These are phyloP conservation scores for Epichloe aotearoae DNA, from an alignment of 2,329 filamentous ascomycete genomes.

Conservation along the genomic window DNA sequence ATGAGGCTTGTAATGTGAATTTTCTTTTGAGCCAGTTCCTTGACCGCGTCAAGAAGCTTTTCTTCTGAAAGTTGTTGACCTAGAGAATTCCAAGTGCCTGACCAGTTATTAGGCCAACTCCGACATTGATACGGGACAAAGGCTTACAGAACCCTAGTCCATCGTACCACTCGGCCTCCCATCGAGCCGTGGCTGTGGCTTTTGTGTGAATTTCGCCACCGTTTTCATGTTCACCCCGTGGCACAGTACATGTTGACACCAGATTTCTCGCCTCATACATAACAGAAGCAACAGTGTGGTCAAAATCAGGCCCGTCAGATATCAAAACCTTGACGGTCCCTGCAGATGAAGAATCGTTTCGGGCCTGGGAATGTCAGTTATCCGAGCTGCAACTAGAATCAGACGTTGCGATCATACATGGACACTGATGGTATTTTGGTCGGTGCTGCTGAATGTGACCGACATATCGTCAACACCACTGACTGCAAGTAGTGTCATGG, in stretches of 20 bases:
- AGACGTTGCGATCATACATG: slow-evolving; percentile 34
- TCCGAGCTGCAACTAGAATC: not conserved
- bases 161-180: slow-evolving; percentile 84
- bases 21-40: slow-evolving; percentile 53
- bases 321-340: slow-evolving; percentile 52
- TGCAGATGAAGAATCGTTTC: slow-evolving; percentile 50
- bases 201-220: slow-evolving; percentile 31
- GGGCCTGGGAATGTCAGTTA: slow-evolving; percentile 26
- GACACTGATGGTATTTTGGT: slow-evolving; percentile 52
- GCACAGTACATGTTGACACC: slow-evolving; percentile 25
- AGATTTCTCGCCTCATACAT: slow-evolving; percentile 74
- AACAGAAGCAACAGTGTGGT: slow-evolving; percentile 62
- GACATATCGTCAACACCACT: slow-evolving; percentile 61
- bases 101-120: slow-evolving; percentile 3
- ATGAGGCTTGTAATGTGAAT: slow-evolving; percentile 78
- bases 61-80: slow-evolving; percentile 72
- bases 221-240: slow-evolving; percentile 31
- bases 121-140: slow-evolving; percentile 3
- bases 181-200: slow-evolving; percentile 44
- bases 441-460: slow-evolving; percentile 53
- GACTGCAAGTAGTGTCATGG: slow-evolving; percentile 65
- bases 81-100: slow-evolving; percentile 82
- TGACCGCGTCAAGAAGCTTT: slow-evolving; percentile 64
- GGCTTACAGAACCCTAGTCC: slow-evolving; percentile 72
- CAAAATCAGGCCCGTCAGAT: slow-evolving; percentile 58